These are phyloP conservation scores for Haplosporangium sp. DNA, from an alignment of 371 early-diverging fungal genomes.

Conservation along the genomic window DNA sequence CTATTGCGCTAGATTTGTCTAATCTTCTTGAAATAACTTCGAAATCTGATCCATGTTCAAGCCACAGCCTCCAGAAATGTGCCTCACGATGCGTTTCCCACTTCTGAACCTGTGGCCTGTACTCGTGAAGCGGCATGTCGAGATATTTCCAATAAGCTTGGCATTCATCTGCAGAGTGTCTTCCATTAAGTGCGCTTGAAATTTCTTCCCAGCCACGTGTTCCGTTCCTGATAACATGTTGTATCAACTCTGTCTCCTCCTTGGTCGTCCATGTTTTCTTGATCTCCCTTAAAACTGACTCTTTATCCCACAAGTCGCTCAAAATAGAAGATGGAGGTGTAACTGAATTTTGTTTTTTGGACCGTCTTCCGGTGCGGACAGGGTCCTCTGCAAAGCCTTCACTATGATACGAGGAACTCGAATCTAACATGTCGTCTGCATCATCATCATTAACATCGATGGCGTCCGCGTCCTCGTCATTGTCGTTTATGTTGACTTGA, in stretches of 20 bases:
- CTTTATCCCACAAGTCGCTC: conserved; percentile 27
- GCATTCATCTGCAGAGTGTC: conserved; percentile 46
- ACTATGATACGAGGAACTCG: background rate
- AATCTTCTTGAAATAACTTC: conserved; percentile 28
- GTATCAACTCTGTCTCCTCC: conserved; percentile 42
- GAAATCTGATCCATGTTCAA: conserved; percentile 35
- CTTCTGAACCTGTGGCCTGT: background rate
- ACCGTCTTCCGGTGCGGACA: conserved; percentile 4
- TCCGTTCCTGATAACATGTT: conserved; percentile 45
- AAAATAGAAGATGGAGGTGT: background rate
- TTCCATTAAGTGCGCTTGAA: conserved; percentile 17
- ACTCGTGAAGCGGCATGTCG: conserved; percentile 40
- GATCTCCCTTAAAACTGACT: conserved; percentile 11
- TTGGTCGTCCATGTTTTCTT: conserved; percentile 26
- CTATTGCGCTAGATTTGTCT: background rate
- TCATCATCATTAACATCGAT: conserved; percentile 12
- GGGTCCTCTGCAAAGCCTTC: conserved; percentile 4
- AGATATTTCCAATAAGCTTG: conserved; percentile 47
- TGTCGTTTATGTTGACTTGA: background rate
- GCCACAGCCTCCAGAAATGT: conserved; percentile 46
- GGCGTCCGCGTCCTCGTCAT: conserved; percentile 9
- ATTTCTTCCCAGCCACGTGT: conserved; percentile 33
- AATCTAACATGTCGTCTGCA: conserved; percentile 7
- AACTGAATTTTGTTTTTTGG: background rate
- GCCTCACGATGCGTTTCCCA: conserved; percentile 23